Evolutionary conservation across 805 yeast genomes (phyloP).

Genomic region (Saccharomycopsis babjevae): DNA sequence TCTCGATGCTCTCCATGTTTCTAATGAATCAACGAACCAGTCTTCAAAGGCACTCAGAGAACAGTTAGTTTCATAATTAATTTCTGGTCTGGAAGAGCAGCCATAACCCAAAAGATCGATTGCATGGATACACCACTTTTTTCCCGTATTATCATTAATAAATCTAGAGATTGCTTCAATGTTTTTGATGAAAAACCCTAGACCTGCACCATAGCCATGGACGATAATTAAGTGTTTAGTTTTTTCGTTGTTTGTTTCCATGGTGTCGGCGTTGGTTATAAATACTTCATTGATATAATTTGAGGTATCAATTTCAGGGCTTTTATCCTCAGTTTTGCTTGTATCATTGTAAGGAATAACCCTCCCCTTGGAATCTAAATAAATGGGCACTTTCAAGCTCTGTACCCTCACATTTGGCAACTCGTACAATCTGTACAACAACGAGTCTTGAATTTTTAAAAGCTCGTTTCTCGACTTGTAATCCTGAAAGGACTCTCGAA

Average conservation of each 20-base stretch:
- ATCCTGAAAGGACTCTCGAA: conserved; percentile 44
- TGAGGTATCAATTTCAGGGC: background rate
- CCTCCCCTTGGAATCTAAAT: conserved; percentile 22
- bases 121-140: conserved; percentile 70
- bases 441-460: conserved; percentile 36
- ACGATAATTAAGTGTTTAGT: conserved; percentile 54
- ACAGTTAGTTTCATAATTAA: conserved; percentile 23
- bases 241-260: conserved; percentile 19
- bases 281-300: conserved; percentile 65
- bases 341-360: conserved; percentile 27
- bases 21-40: conserved; percentile 44
- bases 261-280: conserved; percentile 39
- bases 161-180: conserved; percentile 40
- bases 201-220: conserved; percentile 94
- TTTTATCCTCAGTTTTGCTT: background rate
- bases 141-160: conserved; percentile 19
- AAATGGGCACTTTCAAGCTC: conserved; percentile 27
- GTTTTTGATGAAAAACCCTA: conserved; percentile 76
- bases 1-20: conserved; percentile 48
- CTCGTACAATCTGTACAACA: conserved; percentile 37
- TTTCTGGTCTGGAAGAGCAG: conserved; percentile 70
- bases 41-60: conserved; percentile 23
- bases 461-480: conserved; percentile 32
- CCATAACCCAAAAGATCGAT: conserved; percentile 89
- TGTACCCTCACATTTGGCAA: conserved; percentile 26